Conservation (phyloP, 345 rosid species). For the Nephelium lappaceum region DNA sequence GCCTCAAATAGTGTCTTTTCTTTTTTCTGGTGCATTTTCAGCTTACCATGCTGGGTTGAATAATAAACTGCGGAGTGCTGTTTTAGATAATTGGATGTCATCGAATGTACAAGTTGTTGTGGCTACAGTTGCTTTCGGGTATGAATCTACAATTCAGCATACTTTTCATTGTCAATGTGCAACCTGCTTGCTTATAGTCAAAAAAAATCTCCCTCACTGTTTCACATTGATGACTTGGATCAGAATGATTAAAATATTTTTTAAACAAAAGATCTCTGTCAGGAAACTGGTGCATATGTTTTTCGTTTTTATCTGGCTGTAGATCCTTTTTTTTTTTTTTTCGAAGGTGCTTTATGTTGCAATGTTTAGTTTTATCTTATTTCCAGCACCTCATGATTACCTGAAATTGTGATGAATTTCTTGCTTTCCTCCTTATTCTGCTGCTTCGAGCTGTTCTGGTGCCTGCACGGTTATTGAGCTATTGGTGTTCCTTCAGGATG, state of each 20-base stretch:
- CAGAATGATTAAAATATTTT: neutral
- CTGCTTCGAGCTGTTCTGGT: slow-evolving; percentile 57
- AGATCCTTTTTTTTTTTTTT: neutral
- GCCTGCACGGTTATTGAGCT: slow-evolving; percentile 37
- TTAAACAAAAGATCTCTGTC: neutral
- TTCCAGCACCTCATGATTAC: slow-evolving; percentile 6
- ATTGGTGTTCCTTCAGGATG: slow-evolving; percentile 72
- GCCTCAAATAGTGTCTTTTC: neutral
- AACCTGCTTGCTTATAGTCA: neutral
- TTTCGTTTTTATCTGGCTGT: neutral
- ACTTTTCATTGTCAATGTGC: neutral
- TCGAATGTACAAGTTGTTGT: slow-evolving; percentile 93
- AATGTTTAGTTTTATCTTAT: slow-evolving; percentile 17
- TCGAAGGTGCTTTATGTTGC: neutral
- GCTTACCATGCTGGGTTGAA: slow-evolving; percentile 96
- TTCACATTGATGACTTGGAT: neutral
- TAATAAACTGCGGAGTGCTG: slow-evolving; percentile 73
- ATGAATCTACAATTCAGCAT: slow-evolving; percentile 29
- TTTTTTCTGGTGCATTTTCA: slow-evolving; percentile 37
- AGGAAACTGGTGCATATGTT: neutral
- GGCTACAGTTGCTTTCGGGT: slow-evolving; percentile 99
- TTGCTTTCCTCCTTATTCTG: slow-evolving; percentile 30
- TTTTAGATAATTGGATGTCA: slow-evolving; percentile 90
- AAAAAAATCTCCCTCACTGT: neutral
- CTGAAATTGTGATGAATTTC: slow-evolving; percentile 40